phyloP scores from a whole-genome alignment of 768 basidiomycete species.

The Auriscalpium orientale region DNA sequence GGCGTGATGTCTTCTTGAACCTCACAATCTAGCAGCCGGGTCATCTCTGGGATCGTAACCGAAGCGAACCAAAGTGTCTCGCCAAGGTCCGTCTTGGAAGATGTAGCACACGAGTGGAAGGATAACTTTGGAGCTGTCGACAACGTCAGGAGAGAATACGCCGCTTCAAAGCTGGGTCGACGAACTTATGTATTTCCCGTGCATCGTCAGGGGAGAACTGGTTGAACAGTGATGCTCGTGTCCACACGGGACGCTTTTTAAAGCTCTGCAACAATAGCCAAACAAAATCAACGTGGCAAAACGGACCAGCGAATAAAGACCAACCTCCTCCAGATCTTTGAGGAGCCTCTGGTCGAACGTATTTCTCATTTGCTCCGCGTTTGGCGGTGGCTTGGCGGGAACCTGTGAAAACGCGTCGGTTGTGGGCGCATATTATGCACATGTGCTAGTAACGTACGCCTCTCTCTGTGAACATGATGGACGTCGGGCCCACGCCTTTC shows the following conservation, averaged over 20 bases:
- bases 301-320: background rate
- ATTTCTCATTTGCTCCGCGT: constrained; percentile 52
- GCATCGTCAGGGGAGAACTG: constrained; percentile 65
- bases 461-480: constrained; percentile 59
- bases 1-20: background rate
- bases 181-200: constrained; percentile 71
- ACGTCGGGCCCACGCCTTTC: constrained; percentile 73
- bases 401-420: constrained; percentile 31
- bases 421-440: background rate
- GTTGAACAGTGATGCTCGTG: constrained; percentile 76
- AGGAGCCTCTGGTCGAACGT: constrained; percentile 50
- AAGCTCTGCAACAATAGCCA: constrained; percentile 45
- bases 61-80: constrained; percentile 80
- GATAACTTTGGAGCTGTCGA: constrained; percentile 65
- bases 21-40: constrained; percentile 68
- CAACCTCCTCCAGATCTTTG: constrained; percentile 46
- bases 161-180: background rate
- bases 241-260: constrained; percentile 78
- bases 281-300: background rate
- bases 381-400: constrained; percentile 56
- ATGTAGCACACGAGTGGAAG: constrained; percentile 80
- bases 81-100: constrained; percentile 91
- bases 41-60: constrained; percentile 86
- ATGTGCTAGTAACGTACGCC: constrained; percentile 29
- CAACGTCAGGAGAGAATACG: background rate